Base-by-base conservation (phyloP, 495 filamentous ascomycete genomes). In the Penicillium argentinense region DNA sequence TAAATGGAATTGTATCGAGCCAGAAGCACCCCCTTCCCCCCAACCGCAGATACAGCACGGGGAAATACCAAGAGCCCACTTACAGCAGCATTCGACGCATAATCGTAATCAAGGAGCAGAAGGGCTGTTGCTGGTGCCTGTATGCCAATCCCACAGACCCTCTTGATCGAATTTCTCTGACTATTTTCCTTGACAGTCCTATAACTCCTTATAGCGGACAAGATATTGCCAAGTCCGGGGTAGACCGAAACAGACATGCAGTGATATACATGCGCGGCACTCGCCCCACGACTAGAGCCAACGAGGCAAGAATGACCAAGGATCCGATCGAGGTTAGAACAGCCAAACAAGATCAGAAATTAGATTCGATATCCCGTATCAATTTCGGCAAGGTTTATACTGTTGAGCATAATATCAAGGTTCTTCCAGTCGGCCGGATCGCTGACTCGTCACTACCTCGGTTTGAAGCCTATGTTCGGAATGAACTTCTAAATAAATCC, bases 341-440 rank as follows among this genome's bases (percentile, higher is more conserved):
- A 2, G 47, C 37, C 1, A 49, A 19, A 16, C 43, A 42, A 7
- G 53, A 61, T 7, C 42, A 57, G 33, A 62, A 47, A 19, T 47
- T 77, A 3, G 64, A 77, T 36, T 4, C 29, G 0, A 64, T 65
- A 55, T 76, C 73, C 1, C 57, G 73, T 5, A 33, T 77, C 14
- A 76, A 77, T 34, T 77, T 71, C 39, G 69, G 62, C 11, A 78
- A 78, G 36, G 48, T 68, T 3, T 70, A 77, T 52, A 72, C 74
- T 1, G 71, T 75, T 18, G 71, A 78, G 46, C 68, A 76, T 40
- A 73, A 76, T 34, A 43, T 72, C 9, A 75, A 71, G 40, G 70
- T 77, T 5, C 50, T 60, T 6, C 49, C 66, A 1, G 59, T 73
- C 23, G 75, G 73, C 0, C 39, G 37, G 12, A 53, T 74, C 6